These are phyloP conservation scores for Plasmodium adleri DNA, from an alignment of 169 alveolate species.

Conservation along the genomic window DNA sequence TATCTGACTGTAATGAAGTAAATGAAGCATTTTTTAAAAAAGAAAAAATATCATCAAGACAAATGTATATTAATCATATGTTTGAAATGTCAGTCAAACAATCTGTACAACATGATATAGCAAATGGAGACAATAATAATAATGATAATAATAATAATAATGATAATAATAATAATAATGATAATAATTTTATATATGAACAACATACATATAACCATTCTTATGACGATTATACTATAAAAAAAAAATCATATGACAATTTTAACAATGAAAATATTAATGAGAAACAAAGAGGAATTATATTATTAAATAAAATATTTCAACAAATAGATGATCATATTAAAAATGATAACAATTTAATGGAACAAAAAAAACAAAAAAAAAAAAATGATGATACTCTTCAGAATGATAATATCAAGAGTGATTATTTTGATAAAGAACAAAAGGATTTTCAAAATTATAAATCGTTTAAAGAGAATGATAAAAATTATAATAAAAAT, in stretches of 20 bases:
- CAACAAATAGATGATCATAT: slow-evolving; percentile 14
- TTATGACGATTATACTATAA: neutral
- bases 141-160: neutral
- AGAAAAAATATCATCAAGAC: slow-evolving; percentile 28
- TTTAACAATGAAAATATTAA: slow-evolving; percentile 10
- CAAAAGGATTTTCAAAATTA: too few species aligned
- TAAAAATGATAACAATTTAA: neutral
- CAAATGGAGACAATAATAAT: neutral
- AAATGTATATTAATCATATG: slow-evolving; percentile 24
- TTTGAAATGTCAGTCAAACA: neutral
- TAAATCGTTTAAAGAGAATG: too few species aligned
- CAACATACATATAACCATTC: neutral
- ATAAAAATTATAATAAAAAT: too few species aligned
- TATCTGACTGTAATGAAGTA: slow-evolving; percentile 34
- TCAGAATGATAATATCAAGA: too few species aligned
- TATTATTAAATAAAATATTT: slow-evolving; percentile 36
- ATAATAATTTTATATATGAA: neutral
- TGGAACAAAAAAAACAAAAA: neutral
- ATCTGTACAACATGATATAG: neutral
- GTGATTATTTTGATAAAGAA: too few species aligned
- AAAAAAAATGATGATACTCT: neutral
- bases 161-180: neutral
- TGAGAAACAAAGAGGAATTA: slow-evolving; percentile 61
- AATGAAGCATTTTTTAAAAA: slow-evolving; percentile 28
- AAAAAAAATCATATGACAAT: neutral